Conservation (phyloP, 352 stramenopile genomes). For the Peronospora belbahrii region DNA sequence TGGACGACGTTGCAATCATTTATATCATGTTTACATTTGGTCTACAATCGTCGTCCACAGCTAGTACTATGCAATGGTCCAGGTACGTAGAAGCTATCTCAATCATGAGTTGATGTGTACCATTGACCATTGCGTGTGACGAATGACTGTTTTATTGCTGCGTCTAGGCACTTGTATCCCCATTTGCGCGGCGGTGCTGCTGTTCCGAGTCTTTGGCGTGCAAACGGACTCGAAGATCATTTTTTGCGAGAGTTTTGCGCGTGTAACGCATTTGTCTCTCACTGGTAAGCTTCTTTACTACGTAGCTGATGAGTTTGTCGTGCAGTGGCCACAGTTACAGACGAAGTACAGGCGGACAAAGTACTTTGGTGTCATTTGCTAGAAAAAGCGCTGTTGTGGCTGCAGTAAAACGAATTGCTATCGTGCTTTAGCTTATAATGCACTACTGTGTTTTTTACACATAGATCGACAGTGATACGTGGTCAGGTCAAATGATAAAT, state of each 20-base stretch:
- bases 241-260: slow-evolving; percentile 93
- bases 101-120: slow-evolving; percentile 16
- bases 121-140: not conserved
- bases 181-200: slow-evolving; percentile 78
- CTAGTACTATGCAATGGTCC: slow-evolving; percentile 93
- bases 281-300: slow-evolving; percentile 91
- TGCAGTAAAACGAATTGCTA: too few relatives aligned
- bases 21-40: slow-evolving; percentile 59
- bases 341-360: slow-evolving; percentile 77
- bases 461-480: too few relatives aligned
- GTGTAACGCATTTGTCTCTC: slow-evolving; percentile 89
- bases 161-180: slow-evolving; percentile 88
- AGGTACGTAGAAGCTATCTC: slow-evolving; percentile 1
- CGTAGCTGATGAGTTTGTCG: slow-evolving; percentile 89
- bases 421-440: too few relatives aligned
- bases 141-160: not conserved
- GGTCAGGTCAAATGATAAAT: too few relatives aligned
- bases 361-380: too few relatives aligned
- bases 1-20: slow-evolving; percentile 83
- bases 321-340: slow-evolving; percentile 91
- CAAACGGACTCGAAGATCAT: slow-evolving; percentile 70
- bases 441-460: too few relatives aligned
- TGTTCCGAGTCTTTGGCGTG: slow-evolving; percentile 78
- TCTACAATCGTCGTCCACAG: slow-evolving; percentile 67
- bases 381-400: too few relatives aligned